Conservation (phyloP, 208 protist species). For the Acanthamoeba castellanii region DNA sequence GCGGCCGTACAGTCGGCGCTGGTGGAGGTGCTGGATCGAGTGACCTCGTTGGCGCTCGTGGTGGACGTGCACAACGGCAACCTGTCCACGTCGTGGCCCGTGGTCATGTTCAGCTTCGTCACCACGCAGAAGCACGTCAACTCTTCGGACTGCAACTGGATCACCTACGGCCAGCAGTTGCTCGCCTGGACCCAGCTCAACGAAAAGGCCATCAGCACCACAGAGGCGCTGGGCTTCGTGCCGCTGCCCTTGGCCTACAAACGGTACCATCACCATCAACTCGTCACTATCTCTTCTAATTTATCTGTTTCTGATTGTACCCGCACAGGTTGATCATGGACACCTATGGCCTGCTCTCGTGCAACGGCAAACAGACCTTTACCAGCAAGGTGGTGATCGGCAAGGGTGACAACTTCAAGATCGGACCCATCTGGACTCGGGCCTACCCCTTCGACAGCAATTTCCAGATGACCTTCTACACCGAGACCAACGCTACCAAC, state of each 20-base stretch:
- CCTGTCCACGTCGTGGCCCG: not conserved
- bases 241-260: not conserved
- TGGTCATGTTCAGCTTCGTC: not conserved
- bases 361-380: not conserved
- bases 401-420: not conserved
- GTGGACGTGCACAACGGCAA: not conserved
- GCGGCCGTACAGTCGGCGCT: not conserved
- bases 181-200: conserved; percentile 9
- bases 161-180: not conserved
- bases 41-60: not conserved
- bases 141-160: not conserved
- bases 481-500: not conserved
- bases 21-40: not conserved
- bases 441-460: not conserved
- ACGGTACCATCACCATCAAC: too few relatives aligned
- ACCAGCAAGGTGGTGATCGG: not conserved
- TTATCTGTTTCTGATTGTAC: too few relatives aligned
- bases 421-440: not conserved
- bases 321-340: not conserved
- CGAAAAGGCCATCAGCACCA: not conserved
- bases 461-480: not conserved
- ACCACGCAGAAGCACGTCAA: too few relatives aligned
- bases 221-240: not conserved
- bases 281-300: too few relatives aligned
- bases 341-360: not conserved